These are phyloP conservation scores for Quercus berberidifolia DNA, from an alignment of 306 rosid species.

Conservation along the genomic window DNA sequence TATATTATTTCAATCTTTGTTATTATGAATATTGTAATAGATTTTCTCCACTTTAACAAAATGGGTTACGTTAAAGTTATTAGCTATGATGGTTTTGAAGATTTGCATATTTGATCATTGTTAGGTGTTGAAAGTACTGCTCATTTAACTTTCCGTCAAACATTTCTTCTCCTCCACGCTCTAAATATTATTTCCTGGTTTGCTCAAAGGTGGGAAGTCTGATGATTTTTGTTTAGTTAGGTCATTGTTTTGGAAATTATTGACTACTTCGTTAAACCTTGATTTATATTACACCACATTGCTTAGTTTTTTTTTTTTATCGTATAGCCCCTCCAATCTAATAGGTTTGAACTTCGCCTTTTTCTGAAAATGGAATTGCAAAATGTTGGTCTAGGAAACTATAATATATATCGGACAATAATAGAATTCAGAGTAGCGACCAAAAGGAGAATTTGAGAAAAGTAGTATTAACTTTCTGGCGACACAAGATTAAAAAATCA, in stretches of 20 bases:
- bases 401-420: too few species aligned
- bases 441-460: background rate
- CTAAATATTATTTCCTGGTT: background rate
- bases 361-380: background rate
- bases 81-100: slow-evolving; percentile 1
- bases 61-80: background rate
- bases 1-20: background rate
- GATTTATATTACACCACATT: too few species aligned
- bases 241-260: too few species aligned
- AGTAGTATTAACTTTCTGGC: background rate
- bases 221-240: too few species aligned
- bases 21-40: background rate
- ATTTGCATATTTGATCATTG: slow-evolving; percentile 2
- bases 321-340: too few species aligned
- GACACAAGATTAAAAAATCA: background rate
- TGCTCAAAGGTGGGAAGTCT: background rate
- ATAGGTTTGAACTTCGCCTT: too few species aligned
- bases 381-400: background rate
- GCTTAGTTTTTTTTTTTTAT: too few species aligned
- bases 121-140: slow-evolving; percentile 4
- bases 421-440: too few species aligned
- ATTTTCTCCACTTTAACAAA: background rate
- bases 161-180: background rate
- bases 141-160: slow-evolving; percentile 28
- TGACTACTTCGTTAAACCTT: too few species aligned